Percentiles rank a stretch among this genome's conserved stretches.
Conservation (phyloP, 208 protist genomes). For the Leishmania arabica region DNA sequence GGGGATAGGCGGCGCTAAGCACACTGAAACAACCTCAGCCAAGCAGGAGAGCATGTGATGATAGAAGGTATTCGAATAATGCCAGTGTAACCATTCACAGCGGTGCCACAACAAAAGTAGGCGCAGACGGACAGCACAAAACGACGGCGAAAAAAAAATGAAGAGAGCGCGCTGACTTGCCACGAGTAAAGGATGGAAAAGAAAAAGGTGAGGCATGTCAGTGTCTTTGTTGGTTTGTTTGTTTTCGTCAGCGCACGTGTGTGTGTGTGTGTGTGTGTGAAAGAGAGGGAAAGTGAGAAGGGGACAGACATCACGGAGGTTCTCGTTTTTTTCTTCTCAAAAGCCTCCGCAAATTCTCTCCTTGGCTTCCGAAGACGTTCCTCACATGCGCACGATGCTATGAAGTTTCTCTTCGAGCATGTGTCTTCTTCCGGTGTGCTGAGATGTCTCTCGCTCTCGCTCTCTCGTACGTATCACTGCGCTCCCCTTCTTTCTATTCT, state of each 20-base stretch:
- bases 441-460: background rate
- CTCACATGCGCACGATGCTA: background rate
- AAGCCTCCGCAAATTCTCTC: background rate
- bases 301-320: background rate
- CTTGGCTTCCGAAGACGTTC: background rate
- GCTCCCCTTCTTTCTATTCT: background rate
- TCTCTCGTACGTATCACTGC: background rate
- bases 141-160: no score
- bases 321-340: background rate
- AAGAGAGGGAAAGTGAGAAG: background rate
- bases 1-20: no score
- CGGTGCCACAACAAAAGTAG: no score
- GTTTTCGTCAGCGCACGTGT: background rate
- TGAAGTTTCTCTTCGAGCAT: background rate
- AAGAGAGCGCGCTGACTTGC: no score
- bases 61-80: no score
- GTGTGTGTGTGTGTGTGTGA: background rate
- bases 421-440: background rate
- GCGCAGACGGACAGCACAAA: no score
- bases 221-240: no score
- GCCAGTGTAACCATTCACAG: no score
- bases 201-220: no score
- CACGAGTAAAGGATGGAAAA: no score
- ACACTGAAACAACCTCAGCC: no score
- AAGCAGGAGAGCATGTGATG: no score